Base-by-base conservation (phyloP, 257 asterid genomes). In the Dorcoceras hygrometricum region DNA sequence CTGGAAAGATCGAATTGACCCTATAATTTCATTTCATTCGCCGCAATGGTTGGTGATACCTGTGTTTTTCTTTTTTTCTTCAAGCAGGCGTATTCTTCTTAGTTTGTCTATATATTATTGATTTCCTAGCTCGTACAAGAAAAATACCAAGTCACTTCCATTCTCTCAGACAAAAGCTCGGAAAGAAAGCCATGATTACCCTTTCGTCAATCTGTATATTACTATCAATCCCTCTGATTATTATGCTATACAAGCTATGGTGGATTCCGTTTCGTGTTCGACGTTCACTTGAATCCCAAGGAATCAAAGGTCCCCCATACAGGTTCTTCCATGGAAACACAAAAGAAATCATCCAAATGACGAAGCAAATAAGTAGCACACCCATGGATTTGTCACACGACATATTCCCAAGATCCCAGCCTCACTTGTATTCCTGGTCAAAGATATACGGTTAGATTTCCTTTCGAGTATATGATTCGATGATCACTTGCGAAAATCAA, bases 381-480 rank as follows among this genome's bases (percentile, higher is more conserved):
- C 6, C 71, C 51, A 31, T 76, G 83, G 86, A 80, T 1, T 29
- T 76, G 9, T 71, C 87, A 23, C 83, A 86, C 70, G 85, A 86
- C 58, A 65, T 83, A 23, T 76, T 78, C 39, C 81, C 93, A 10
- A 67, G 73, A 56, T 9, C 83, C 55, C 83, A 66, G 43, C 89
- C 93, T 76, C 88, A 83, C 74, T 5, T 81, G 1, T 73, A 83
- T 25, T 55, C 78, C 34, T 86, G 89, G 90, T 72, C 59, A 12
- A 78, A 84, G 18, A 46, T 76, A 73, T 76, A 84, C 65, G 94
- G 94, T 86, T n/a, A n/a, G n/a, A n/a, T n/a, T n/a, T n/a, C n/a
- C n/a, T n/a, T n/a, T n/a, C n/a, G n/a, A n/a, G n/a, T n/a, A n/a
- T n/a, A n/a, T n/a, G n/a, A n/a, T n/a, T n/a, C n/a, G n/a, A n/a